Evolutionary conservation across 192 early-diverging fungal species (phyloP).

Genomic region (Rhizoclosmatium globosum): DNA sequence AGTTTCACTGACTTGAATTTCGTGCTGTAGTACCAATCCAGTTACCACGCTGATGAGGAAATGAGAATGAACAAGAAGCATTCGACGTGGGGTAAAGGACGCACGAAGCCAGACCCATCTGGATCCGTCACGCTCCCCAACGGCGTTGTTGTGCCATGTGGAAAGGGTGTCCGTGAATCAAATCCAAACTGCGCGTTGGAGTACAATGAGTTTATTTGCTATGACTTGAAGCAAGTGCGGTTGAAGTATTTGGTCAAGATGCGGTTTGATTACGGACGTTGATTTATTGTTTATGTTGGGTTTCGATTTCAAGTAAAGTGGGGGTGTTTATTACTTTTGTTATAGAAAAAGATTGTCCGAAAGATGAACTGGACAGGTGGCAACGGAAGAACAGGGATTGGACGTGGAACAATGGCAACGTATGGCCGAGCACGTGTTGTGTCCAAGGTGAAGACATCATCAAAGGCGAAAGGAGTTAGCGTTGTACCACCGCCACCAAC

Average conservation of each 20-base stretch:
- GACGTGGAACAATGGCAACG: neutral
- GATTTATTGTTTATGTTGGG: neutral
- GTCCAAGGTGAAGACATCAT: neutral
- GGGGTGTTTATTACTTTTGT: too few relatives aligned
- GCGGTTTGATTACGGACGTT: slow-evolving; percentile 26
- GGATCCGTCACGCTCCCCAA: slow-evolving; percentile 49
- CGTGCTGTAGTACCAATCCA: slow-evolving; percentile 7
- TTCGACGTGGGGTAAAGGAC: slow-evolving; percentile 73
- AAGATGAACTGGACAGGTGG: neutral
- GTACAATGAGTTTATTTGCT: slow-evolving; percentile 86
- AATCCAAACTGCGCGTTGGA: slow-evolving; percentile 48
- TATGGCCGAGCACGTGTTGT: neutral
- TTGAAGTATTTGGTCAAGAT: slow-evolving; percentile 51
- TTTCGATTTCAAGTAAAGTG: too few relatives aligned
- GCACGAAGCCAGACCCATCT: slow-evolving; percentile 62
- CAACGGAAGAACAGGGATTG: neutral
- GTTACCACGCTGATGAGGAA: slow-evolving; percentile 62
- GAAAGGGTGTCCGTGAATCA: slow-evolving; percentile 32
- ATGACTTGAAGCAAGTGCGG: slow-evolving; percentile 72
- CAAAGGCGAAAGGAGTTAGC: neutral
- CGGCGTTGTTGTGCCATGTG: slow-evolving; percentile 62
- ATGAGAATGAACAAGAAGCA: slow-evolving; percentile 53
- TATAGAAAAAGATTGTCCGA: too few relatives aligned
- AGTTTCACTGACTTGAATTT: too few relatives aligned
- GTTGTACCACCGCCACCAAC: neutral